A percentile compares a stretch with the other conserved stretches of the same genome.
Conservation (phyloP, 1,139 yeast species). For the Geotrichum restrictum region DNA sequence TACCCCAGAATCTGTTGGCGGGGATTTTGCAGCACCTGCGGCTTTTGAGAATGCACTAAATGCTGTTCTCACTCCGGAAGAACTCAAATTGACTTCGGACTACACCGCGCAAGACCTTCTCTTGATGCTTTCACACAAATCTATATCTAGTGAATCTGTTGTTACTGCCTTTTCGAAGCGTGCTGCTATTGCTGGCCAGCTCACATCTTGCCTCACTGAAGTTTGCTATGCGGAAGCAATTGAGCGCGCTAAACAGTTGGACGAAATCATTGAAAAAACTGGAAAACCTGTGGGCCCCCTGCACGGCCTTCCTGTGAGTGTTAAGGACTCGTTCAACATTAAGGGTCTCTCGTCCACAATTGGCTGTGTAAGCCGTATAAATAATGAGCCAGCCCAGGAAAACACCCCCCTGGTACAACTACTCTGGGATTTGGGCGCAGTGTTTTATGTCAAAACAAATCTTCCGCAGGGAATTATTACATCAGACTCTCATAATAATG, state of each 20-base stretch:
- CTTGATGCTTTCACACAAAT: conserved; percentile 42
- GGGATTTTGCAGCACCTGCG: conserved; percentile 1
- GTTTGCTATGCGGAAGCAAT: conserved; percentile 35
- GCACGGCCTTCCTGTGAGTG: conserved; percentile 52
- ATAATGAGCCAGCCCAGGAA: conserved; percentile 31
- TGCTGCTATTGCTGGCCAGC: conserved; percentile 45
- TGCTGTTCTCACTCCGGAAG: conserved; percentile 25
- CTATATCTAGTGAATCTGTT: conserved; percentile 45
- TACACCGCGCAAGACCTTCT: conserved; percentile 36
- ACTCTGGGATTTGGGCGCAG: conserved; percentile 50
- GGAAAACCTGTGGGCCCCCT: conserved; percentile 46
- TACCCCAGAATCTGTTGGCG: background rate
- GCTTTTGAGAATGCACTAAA: conserved; percentile 12
- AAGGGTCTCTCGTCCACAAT: conserved; percentile 44
- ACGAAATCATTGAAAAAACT: conserved; percentile 36
- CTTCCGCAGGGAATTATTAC: conserved; percentile 58
- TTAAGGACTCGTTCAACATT: conserved; percentile 49
- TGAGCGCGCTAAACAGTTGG: conserved; percentile 42
- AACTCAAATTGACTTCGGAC: conserved; percentile 30
- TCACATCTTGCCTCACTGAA: conserved; percentile 35
- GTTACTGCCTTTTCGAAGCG: conserved; percentile 54
- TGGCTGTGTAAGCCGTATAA: conserved; percentile 38
- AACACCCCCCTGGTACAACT: conserved; percentile 41
- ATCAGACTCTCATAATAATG: conserved; percentile 46
- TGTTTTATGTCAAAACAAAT: conserved; percentile 54